Percentiles rank a stretch among this genome's conserved stretches.
Evolutionary conservation across 2,329 filamentous ascomycete genomes (phyloP).

Genomic region (Calonectria pseudoreteaudii): DNA sequence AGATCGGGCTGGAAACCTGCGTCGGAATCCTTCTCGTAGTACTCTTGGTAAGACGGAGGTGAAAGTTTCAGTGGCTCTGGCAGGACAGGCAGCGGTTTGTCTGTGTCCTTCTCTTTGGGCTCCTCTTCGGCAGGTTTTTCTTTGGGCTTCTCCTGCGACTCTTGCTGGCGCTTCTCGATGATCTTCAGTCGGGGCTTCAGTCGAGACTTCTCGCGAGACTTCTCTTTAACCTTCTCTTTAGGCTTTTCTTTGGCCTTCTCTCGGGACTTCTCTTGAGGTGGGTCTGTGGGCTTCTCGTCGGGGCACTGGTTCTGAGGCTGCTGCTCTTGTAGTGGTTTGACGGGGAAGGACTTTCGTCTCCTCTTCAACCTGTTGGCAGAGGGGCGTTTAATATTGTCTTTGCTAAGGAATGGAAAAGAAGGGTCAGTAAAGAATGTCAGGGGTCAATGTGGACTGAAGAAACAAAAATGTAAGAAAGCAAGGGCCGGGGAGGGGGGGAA

Average conservation of each 20-base stretch:
- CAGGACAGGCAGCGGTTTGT: neutral
- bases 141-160: neutral
- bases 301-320: neutral
- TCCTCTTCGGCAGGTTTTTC: neutral
- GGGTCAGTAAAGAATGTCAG: conserved; percentile 7
- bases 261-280: neutral
- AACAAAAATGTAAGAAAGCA: neutral
- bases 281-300: neutral
- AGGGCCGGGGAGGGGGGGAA: neutral
- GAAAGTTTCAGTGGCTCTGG: neutral
- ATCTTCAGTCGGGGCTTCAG: neutral
- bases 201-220: neutral
- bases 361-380: conserved; percentile 42
- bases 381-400: conserved; percentile 31
- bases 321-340: neutral
- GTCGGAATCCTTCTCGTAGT: neutral
- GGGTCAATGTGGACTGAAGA: neutral
- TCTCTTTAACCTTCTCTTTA: conserved; percentile 24
- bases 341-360: conserved; percentile 23
- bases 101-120: neutral
- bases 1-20: neutral
- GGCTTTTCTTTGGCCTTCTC: neutral
- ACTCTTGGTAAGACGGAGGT: conserved; percentile 2
- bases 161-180: neutral
- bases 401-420: conserved; percentile 15